Evolutionary conservation across 139 green algal species (phyloP).

Genomic region (Closterium sp.): DNA sequence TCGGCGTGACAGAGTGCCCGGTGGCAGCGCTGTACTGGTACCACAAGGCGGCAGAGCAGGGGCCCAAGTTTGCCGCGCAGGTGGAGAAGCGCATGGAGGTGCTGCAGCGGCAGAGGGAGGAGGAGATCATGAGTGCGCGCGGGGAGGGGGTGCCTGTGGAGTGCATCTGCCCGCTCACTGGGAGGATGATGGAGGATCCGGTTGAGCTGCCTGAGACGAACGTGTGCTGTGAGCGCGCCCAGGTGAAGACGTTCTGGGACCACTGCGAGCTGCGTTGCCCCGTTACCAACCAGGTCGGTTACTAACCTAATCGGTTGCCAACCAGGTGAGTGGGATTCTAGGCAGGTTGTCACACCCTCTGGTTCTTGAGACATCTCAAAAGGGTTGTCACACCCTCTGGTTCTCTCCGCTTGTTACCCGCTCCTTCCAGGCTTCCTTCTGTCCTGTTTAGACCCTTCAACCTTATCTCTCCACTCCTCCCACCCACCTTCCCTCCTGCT

Average conservation of each 20-base stretch:
- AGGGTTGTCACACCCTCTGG: no score
- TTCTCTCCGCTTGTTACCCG: not conserved
- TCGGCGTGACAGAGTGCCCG: not conserved
- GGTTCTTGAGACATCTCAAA: no score
- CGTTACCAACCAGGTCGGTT: not conserved
- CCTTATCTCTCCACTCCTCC: not conserved
- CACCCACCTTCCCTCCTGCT: not conserved
- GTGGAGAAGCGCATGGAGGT: not conserved
- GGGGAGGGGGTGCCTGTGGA: not conserved
- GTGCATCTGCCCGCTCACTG: not conserved
- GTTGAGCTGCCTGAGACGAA: not conserved
- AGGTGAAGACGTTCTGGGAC: not conserved
- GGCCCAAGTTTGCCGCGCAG: not conserved
- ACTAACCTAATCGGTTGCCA: not conserved
- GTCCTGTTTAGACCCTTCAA: not conserved
- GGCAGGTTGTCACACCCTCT: not conserved
- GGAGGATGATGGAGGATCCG: not conserved
- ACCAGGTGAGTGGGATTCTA: not conserved
- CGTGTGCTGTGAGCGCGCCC: not conserved
- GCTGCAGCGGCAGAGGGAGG: not conserved
- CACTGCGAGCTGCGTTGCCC: not conserved
- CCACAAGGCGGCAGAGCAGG: not conserved
- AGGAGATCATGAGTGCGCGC: not conserved
- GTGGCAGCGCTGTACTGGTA: not conserved
- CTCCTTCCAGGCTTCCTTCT: not conserved